A percentile compares a stretch with the other conserved stretches of the same genome.
These are phyloP conservation scores for Neohortaea acidophila DNA, from an alignment of 495 filamentous ascomycete species.

Conservation along the genomic window DNA sequence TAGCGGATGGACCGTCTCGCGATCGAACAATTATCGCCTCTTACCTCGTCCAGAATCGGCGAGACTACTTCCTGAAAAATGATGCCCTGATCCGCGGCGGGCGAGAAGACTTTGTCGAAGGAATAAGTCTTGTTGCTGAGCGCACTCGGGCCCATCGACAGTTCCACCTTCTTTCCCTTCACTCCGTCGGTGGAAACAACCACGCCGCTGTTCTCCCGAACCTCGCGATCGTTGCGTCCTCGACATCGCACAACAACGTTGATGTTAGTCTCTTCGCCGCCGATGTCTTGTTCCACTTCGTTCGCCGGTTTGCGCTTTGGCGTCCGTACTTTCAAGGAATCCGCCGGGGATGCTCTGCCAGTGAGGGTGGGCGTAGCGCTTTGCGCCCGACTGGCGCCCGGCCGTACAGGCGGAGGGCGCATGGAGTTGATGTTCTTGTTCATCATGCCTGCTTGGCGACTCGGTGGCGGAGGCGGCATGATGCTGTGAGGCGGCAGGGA, in stretches of 20 bases:
- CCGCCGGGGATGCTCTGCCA: slow-evolving; percentile 45
- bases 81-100: slow-evolving; percentile 82
- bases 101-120: slow-evolving; percentile 94
- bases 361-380: slow-evolving; percentile 30
- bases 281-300: slow-evolving; percentile 48
- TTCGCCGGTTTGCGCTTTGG: slow-evolving; percentile 32
- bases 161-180: slow-evolving; percentile 63
- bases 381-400: slow-evolving; percentile 21
- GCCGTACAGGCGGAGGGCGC: slow-evolving; percentile 30
- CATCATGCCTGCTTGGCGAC: background rate
- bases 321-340: slow-evolving; percentile 37
- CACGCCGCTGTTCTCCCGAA: slow-evolving; percentile 82
- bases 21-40: slow-evolving; percentile 5
- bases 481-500: background rate
- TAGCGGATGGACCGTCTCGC: slow-evolving; percentile 4
- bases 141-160: slow-evolving; percentile 85
- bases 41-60: slow-evolving; percentile 81
- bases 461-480: background rate
- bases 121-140: slow-evolving; percentile 91
- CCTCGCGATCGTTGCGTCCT: slow-evolving; percentile 80
- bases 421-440: slow-evolving; percentile 6
- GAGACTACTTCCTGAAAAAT: slow-evolving; percentile 88
- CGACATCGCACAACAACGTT: slow-evolving; percentile 92
- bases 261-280: slow-evolving; percentile 79
- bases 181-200: slow-evolving; percentile 76